Evolutionary conservation across 495 filamentous ascomycete species (phyloP), one percentile per base, ranked within the genome.

Genomic region (Collariella sp.): DNA sequence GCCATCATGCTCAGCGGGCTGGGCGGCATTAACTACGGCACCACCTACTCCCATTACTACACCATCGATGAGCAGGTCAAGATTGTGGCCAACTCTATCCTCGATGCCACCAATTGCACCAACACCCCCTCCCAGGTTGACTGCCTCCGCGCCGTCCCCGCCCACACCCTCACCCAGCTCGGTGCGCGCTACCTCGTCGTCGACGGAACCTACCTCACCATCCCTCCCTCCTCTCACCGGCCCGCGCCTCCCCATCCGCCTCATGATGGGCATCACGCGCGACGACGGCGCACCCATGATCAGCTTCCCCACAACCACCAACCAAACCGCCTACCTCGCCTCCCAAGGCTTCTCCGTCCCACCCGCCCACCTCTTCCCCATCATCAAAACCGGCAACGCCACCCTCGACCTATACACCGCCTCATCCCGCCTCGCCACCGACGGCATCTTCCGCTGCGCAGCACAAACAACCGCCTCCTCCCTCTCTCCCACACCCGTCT

Each of bases 281-380:
- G 73, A 79, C 63, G 78, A 81, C 57, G 76, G 75, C 39, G 72
- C 63, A 0, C 66, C 76, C 19, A 72, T 78, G 50, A 72, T 74
- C 52, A 62, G 48, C 50, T 79, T 64, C 58, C 70, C 74, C 1
- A 45, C 43, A 7, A 70, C 62, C 16, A 58, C 69, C 24, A 62
- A 72, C 61, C 35, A 64, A 33, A 42, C 69, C 1, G 56, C 61
- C 10, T 72, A 72, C 57, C 65, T 74, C 35, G 45, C 59, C n/a
- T 67, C 73, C 0, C 65, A 67, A 22, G 68, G 70, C 42, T 72
- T 71, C 52, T 56, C 67, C 9, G 50, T 66, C n/a, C 67, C 67
- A 10, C 51, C 69, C 1, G 18, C 66, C 3, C 22, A 50, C 7
- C 70, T 73, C n/a, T 72, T 71, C 63, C 67, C 74, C 7, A 23